Evolutionary conservation across 148 eudicot species (phyloP).

Genomic region (Limonium bicolor): DNA sequence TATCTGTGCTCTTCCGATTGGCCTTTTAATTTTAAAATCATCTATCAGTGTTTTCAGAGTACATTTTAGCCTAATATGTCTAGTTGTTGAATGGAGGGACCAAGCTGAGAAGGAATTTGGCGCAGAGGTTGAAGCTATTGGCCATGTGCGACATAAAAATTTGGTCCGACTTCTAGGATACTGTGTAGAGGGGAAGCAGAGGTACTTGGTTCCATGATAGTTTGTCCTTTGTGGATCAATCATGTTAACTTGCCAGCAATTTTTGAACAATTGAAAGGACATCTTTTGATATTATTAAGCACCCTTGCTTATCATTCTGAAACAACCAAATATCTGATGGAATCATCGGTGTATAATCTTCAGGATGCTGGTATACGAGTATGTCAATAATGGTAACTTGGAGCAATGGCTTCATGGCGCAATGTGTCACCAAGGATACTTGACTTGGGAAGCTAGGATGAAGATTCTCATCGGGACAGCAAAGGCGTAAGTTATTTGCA

Average conservation of each 20-base stretch:
- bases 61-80: conserved; percentile 2
- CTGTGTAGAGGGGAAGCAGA: conserved; percentile 61
- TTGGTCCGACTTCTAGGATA: conserved; percentile 58
- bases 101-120: conserved; percentile 46
- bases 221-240: background rate
- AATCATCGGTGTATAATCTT: conserved; percentile 9
- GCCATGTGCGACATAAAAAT: conserved; percentile 60
- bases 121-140: conserved; percentile 71
- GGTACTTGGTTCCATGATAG: conserved; percentile 13
- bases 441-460: conserved; percentile 71
- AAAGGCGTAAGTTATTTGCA: conserved; percentile 56
- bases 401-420: conserved; percentile 87
- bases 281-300: background rate
- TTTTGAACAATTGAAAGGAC: background rate
- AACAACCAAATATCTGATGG: background rate
- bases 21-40: background rate
- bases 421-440: conserved; percentile 51
- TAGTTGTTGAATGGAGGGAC: background rate
- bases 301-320: no score
- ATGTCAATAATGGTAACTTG: conserved; percentile 62
- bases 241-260: background rate
- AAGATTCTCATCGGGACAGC: conserved; percentile 61
- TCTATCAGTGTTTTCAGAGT: background rate
- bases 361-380: conserved; percentile 68
- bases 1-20: background rate